Evolutionary conservation across 139 green algal genomes (phyloP).

Genomic region (Eudorina sp.): DNA sequence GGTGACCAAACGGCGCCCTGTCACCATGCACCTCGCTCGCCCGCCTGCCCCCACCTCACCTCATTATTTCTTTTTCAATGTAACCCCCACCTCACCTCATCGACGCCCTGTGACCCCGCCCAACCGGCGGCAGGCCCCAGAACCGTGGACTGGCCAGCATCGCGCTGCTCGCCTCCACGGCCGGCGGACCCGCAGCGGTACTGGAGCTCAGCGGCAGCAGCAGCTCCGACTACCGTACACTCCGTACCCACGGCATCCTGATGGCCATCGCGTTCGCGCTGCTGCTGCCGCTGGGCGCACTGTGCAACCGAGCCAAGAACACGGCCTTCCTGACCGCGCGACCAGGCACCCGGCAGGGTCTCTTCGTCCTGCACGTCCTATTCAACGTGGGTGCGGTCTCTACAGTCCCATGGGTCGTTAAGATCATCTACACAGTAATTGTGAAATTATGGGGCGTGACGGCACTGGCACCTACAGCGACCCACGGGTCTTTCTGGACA

Average conservation of each 20-base stretch:
- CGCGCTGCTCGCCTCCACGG: background rate
- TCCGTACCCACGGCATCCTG: conserved; percentile 28
- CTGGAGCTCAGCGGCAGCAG: background rate
- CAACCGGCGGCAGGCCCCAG: background rate
- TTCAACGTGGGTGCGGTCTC: conserved; percentile 27
- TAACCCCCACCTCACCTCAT: too few relatives aligned
- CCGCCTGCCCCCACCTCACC: too few relatives aligned
- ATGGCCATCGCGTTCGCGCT: conserved; percentile 43
- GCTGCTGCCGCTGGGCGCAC: conserved; percentile 38
- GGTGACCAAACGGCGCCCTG: too few relatives aligned
- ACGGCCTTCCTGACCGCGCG: background rate
- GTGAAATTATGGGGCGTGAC: too few relatives aligned
- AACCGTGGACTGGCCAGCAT: background rate
- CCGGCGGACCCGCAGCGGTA: background rate
- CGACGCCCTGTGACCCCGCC: too few relatives aligned
- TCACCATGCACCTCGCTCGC: too few relatives aligned
- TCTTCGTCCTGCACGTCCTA: conserved; percentile 15
- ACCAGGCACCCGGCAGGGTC: background rate
- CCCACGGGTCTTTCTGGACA: too few relatives aligned
- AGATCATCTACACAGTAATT: too few relatives aligned
- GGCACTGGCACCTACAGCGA: too few relatives aligned
- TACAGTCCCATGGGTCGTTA: too few relatives aligned
- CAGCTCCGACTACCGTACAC: background rate
- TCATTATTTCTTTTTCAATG: too few relatives aligned
- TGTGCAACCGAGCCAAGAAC: conserved; percentile 11